These are phyloP conservation scores for Fraxinus nigra DNA, from an alignment of 305 asterid genomes.

Conservation along the genomic window DNA sequence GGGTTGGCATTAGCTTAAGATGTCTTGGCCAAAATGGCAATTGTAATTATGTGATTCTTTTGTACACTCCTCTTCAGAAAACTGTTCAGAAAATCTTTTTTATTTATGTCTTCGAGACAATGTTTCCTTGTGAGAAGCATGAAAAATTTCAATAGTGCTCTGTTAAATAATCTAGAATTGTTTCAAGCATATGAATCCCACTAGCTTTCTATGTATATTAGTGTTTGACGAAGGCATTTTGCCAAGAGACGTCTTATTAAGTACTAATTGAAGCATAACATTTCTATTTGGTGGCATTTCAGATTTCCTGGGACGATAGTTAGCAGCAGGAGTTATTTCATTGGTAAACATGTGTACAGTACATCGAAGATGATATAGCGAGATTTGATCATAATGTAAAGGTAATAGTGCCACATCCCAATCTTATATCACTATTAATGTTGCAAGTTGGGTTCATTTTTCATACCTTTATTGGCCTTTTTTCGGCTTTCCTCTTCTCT, in stretches of 20 bases:
- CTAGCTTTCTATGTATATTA: background rate
- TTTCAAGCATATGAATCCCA: background rate
- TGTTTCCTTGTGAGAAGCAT: conserved; percentile 23
- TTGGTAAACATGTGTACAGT: background rate
- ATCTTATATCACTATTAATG: background rate
- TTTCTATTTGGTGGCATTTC: background rate
- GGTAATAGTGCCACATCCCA: background rate
- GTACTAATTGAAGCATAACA: background rate
- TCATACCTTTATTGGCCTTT: background rate
- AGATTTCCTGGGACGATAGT: background rate
- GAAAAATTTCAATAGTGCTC: background rate
- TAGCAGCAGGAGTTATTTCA: background rate
- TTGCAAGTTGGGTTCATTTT: background rate
- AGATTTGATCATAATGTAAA: background rate
- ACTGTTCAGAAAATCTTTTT: conserved; percentile 26
- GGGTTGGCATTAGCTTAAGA: conserved; percentile 28
- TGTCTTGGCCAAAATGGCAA: conserved; percentile 49
- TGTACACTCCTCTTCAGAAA: conserved; percentile 28
- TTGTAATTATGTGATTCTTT: conserved; percentile 68
- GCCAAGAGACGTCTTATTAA: background rate
- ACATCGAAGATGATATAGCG: background rate
- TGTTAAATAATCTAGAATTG: background rate
- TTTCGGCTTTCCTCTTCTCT: background rate
- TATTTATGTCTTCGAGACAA: conserved; percentile 25
- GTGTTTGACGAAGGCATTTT: background rate